Percentiles rank a stretch among this genome's conserved stretches.
phyloP scores from a whole-genome alignment of 2,329 filamentous ascomycete species.

The Colletotrichum sp. region DNA sequence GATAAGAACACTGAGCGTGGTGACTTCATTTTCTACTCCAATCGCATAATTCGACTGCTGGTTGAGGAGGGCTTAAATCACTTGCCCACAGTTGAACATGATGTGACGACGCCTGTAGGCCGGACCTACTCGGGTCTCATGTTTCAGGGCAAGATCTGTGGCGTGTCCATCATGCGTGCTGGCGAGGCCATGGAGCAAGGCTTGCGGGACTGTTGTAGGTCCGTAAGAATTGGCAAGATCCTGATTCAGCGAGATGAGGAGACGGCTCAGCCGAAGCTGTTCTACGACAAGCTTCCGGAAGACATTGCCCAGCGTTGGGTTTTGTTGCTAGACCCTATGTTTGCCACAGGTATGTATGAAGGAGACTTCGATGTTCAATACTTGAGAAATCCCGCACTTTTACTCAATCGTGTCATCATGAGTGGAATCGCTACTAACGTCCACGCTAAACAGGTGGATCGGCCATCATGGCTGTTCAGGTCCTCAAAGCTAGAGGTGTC shows the following conservation, averaged over 20 bases:
- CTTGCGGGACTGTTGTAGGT: slow-evolving; percentile 92
- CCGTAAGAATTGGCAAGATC: slow-evolving; percentile 98
- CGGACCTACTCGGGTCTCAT: slow-evolving; percentile 87
- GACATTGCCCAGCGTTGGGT: slow-evolving; percentile 96
- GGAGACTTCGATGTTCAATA: neutral
- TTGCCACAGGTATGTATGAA: slow-evolving; percentile 80
- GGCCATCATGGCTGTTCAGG: slow-evolving; percentile 95
- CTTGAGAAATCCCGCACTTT: neutral
- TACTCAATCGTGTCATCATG: neutral
- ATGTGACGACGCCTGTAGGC: slow-evolving; percentile 90
- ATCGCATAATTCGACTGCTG: slow-evolving; percentile 93
- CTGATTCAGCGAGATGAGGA: slow-evolving; percentile 97
- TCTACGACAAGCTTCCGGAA: slow-evolving; percentile 96
- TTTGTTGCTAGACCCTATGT: slow-evolving; percentile 95
- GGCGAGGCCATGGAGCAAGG: slow-evolving; percentile 99
- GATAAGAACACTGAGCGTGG: slow-evolving; percentile 88
- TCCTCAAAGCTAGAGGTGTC: slow-evolving; percentile 87
- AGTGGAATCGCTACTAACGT: neutral
- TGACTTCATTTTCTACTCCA: slow-evolving; percentile 99
- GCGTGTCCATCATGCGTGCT: slow-evolving; percentile 97
- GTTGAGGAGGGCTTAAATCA: slow-evolving; percentile 98
- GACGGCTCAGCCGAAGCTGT: slow-evolving; percentile 88
- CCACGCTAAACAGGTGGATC: slow-evolving; percentile 72
- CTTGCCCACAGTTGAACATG: slow-evolving; percentile 86
- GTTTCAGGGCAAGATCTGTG: slow-evolving; percentile 98